Evolutionary conservation across 345 rosid species (phyloP).

Genomic region (Eutrema heterophyllum): DNA sequence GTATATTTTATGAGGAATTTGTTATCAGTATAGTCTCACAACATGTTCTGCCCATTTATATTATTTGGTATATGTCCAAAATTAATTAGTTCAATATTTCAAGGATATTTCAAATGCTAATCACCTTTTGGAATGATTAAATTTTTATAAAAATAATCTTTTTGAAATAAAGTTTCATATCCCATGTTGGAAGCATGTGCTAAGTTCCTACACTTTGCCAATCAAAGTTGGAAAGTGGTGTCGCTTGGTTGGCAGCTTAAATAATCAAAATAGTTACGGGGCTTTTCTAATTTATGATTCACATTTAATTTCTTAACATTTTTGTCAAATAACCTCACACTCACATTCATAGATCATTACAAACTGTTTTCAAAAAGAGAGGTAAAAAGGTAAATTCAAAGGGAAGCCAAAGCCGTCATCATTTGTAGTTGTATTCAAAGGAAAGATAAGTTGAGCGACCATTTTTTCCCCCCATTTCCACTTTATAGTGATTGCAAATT

Average conservation of each 20-base stretch:
- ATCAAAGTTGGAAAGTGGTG: conserved; percentile 31
- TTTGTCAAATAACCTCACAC: neutral
- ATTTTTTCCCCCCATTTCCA: neutral
- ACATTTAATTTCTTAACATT: neutral
- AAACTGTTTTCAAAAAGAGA: neutral
- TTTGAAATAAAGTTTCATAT: conserved; percentile 24
- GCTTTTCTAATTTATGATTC: neutral
- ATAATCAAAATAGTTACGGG: conserved; percentile 9
- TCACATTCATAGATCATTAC: neutral
- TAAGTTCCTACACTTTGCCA: conserved; percentile 14
- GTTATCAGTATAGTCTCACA: neutral
- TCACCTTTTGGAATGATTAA: conserved; percentile 24
- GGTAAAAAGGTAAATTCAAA: conserved; percentile 31
- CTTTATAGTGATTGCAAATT: conserved; percentile 11
- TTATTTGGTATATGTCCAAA: neutral
- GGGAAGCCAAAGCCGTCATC: conserved; percentile 26
- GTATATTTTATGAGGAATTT: neutral
- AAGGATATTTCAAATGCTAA: neutral
- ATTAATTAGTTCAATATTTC: neutral
- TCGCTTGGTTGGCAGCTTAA: conserved; percentile 32
- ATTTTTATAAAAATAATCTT: neutral
- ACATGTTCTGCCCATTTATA: neutral
- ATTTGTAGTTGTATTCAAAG: conserved; percentile 34
- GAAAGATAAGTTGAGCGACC: conserved; percentile 23
- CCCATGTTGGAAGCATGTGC: conserved; percentile 36